Percentiles rank a stretch among this genome's conserved stretches.
Conservation (phyloP, 495 filamentous ascomycete genomes). For the Xylaria sp. region DNA sequence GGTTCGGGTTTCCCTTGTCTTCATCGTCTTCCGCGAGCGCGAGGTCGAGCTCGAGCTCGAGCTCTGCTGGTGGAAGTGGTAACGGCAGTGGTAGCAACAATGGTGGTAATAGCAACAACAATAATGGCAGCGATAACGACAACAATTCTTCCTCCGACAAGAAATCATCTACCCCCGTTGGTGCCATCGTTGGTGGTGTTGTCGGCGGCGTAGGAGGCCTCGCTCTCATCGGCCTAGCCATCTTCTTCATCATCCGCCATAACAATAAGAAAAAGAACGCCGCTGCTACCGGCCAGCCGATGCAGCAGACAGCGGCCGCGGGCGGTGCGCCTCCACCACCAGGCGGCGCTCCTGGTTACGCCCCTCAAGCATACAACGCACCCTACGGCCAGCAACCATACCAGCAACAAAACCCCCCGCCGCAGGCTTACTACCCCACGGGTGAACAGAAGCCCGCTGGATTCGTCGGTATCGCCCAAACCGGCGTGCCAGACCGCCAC, state of each 20-base stretch:
- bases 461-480: slow-evolving; percentile 29
- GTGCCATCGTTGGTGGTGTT: slow-evolving; percentile 57
- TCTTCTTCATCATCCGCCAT: slow-evolving; percentile 47
- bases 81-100: slow-evolving; percentile 1
- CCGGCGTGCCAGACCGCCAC: slow-evolving; percentile 33
- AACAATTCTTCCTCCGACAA: not conserved
- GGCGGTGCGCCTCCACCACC: slow-evolving; percentile 6
- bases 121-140: not conserved
- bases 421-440: slow-evolving; percentile 24
- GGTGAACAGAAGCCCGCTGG: slow-evolving; percentile 36
- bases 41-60: not conserved
- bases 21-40: not conserved
- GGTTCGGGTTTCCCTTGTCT: not conserved
- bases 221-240: slow-evolving; percentile 48
- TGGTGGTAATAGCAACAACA: slow-evolving; percentile 5
- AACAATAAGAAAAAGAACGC: slow-evolving; percentile 39
- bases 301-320: slow-evolving; percentile 31
- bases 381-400: slow-evolving; percentile 36
- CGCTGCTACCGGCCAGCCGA: slow-evolving; percentile 13
- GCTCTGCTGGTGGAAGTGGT: not conserved
- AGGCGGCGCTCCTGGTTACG: slow-evolving; percentile 2
- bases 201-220: slow-evolving; percentile 55
- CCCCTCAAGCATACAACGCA: slow-evolving; percentile 24
- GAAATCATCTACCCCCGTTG: slow-evolving; percentile 42
- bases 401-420: slow-evolving; percentile 29